phyloP scores from a whole-genome alignment of 106 monocot genomes.

The Amphibolis antarctica region DNA sequence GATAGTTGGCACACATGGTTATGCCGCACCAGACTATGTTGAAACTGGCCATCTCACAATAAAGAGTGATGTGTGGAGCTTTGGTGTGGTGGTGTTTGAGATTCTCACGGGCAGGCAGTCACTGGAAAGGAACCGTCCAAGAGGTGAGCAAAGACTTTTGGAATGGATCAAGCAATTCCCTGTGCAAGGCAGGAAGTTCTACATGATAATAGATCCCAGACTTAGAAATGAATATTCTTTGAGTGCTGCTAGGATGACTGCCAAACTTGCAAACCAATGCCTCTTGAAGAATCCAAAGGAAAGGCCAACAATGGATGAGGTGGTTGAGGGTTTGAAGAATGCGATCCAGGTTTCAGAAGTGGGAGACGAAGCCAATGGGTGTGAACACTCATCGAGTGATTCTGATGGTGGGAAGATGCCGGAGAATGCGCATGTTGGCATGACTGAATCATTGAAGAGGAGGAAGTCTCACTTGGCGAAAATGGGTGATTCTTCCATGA shows the following conservation, averaged over 20 bases:
- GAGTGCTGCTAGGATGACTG: conserved; percentile 27
- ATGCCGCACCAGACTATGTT: conserved; percentile 68
- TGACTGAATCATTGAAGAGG: conserved; percentile 23
- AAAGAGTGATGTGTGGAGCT: conserved; percentile 72
- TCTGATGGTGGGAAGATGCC: conserved; percentile 6
- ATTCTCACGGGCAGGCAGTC: conserved; percentile 45
- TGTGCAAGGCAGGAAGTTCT: conserved; percentile 26
- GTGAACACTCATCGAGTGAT: conserved; percentile 10
- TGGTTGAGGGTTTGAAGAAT: conserved; percentile 31
- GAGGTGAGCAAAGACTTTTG: conserved; percentile 41
- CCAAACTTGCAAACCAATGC: conserved; percentile 42
- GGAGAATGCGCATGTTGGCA: conserved; percentile 4
- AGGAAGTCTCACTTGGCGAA: conserved; percentile 40
- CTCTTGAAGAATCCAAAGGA: conserved; percentile 38
- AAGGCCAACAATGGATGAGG: conserved; percentile 49
- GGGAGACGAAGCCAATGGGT: neutral
- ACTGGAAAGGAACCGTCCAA: conserved; percentile 38
- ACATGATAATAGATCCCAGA: conserved; percentile 38
- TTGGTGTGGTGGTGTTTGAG: conserved; percentile 65
- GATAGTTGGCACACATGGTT: conserved; percentile 66
- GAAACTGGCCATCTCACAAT: conserved; percentile 59
- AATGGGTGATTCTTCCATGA: conserved; percentile 22
- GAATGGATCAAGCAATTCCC: conserved; percentile 58
- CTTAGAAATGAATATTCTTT: conserved; percentile 30
- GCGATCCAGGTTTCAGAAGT: conserved; percentile 22